Evolutionary conservation across 352 stramenopile species (phyloP).

Genomic region (Aphanomyces cochlioides): DNA sequence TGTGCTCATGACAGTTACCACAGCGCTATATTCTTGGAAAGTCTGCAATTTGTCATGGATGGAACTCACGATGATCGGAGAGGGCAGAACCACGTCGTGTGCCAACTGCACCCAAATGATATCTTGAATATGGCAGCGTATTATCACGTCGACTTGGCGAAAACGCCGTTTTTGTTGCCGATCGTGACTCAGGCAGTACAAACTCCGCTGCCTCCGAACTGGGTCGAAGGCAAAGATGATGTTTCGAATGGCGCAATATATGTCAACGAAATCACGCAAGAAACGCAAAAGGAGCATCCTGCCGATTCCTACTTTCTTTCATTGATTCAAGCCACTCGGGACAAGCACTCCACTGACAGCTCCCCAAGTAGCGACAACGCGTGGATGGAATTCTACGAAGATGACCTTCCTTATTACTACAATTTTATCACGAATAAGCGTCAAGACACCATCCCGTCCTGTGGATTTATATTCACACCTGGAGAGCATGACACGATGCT

Average conservation of each 20-base stretch:
- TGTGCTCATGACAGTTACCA: too few species aligned
- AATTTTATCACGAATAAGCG: constrained; percentile 22
- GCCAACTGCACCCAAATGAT: constrained; percentile 10
- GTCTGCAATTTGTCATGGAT: not conserved
- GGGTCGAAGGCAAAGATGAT: constrained; percentile 3
- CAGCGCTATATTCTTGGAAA: not conserved
- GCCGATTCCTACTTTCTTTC: constrained; percentile 17
- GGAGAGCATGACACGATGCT: not conserved
- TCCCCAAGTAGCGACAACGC: not conserved
- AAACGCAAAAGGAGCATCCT: constrained; percentile 15
- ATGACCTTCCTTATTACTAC: constrained; percentile 14
- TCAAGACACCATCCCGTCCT: not conserved
- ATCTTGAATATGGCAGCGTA: constrained; percentile 29
- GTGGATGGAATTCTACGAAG: constrained; percentile 21
- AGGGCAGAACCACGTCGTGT: not conserved
- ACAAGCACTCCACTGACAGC: not conserved
- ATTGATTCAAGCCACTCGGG: not conserved
- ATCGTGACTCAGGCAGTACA: constrained; percentile 23
- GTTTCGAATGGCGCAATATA: constrained; percentile 3
- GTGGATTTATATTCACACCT: not conserved
- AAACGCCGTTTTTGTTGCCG: constrained; percentile 1
- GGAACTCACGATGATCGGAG: not conserved
- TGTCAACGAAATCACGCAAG: constrained; percentile 18
- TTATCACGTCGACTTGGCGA: constrained; percentile 18
- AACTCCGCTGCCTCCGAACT: constrained; percentile 25